These are phyloP conservation scores for Botrytis cinerea DNA, from an alignment of 2,329 filamentous ascomycete species.

Conservation along the genomic window DNA sequence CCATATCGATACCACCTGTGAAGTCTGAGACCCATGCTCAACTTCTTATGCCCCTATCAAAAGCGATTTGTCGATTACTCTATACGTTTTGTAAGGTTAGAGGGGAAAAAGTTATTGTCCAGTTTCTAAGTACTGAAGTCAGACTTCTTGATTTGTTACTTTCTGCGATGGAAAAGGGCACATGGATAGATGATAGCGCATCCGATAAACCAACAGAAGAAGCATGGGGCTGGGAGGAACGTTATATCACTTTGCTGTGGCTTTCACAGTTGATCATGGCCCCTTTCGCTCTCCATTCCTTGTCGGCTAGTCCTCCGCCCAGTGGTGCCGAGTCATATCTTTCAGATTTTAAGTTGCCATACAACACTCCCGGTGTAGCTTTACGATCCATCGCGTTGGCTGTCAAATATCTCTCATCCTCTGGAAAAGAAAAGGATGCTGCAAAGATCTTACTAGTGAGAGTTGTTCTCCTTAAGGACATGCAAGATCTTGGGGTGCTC, in stretches of 20 bases:
- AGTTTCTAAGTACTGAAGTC: constrained; percentile 89
- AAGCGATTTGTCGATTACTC: constrained; percentile 75
- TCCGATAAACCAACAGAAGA: constrained; percentile 12
- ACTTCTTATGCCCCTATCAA: constrained; percentile 42
- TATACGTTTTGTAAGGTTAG: constrained; percentile 94
- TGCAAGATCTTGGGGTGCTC: constrained; percentile 76
- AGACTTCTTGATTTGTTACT: constrained; percentile 81
- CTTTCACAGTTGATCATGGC: constrained; percentile 78
- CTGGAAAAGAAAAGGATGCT: constrained; percentile 87
- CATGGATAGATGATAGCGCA: constrained; percentile 27
- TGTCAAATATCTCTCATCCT: constrained; percentile 67
- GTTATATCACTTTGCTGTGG: constrained; percentile 87
- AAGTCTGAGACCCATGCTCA: constrained; percentile 39
- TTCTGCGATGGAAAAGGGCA: constrained; percentile 64
- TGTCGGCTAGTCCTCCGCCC: constrained; percentile 64
- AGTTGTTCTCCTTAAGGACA: constrained; percentile 80
- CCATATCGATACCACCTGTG: constrained; percentile 52
- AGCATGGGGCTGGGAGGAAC: constrained; percentile 77
- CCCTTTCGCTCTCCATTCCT: constrained; percentile 86
- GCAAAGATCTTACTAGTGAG: constrained; percentile 82
- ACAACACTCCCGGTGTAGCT: constrained; percentile 67
- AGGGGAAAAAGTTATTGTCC: constrained; percentile 87
- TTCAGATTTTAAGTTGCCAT: constrained; percentile 56
- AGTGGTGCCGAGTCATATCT: constrained; percentile 46
- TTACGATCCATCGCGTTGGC: constrained; percentile 70